phyloP scores from a whole-genome alignment of 768 basidiomycete species.

The Boletus rubroflammeus region DNA sequence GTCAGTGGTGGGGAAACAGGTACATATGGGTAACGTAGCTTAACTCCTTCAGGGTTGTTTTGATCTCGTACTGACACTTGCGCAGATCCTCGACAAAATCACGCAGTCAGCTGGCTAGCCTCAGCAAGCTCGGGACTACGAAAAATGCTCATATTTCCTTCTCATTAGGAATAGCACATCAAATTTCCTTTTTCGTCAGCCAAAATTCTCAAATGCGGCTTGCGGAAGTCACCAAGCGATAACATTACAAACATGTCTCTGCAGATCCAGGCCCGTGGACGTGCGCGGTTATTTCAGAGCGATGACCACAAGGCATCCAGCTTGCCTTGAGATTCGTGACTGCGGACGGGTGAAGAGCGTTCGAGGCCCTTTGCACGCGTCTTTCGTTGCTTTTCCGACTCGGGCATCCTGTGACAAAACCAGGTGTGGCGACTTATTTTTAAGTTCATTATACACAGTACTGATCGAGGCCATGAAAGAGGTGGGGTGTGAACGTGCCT shows the following conservation, averaged over 20 bases:
- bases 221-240: neutral
- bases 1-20: slow-evolving; percentile 3
- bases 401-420: neutral
- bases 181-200: neutral
- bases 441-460: slow-evolving; percentile 22
- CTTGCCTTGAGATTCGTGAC: neutral
- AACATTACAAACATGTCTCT: neutral
- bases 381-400: neutral
- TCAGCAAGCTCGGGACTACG: neutral
- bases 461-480: slow-evolving; percentile 22
- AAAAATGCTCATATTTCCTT: neutral
- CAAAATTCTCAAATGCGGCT: no score
- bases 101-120: neutral
- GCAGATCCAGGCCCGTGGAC: neutral
- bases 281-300: slow-evolving; percentile 4
- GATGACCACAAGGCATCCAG: slow-evolving; percentile 12
- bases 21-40: slow-evolving; percentile 20
- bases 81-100: slow-evolving; percentile 16
- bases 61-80: slow-evolving; percentile 19
- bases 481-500: slow-evolving; percentile 32
- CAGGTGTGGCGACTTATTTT: slow-evolving; percentile 13
- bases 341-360: neutral
- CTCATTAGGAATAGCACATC: neutral
- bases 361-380: slow-evolving; percentile 4
- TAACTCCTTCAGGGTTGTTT: slow-evolving; percentile 34